These are phyloP conservation scores for Solanum acaule DNA, from an alignment of 257 asterid species.

Conservation along the genomic window DNA sequence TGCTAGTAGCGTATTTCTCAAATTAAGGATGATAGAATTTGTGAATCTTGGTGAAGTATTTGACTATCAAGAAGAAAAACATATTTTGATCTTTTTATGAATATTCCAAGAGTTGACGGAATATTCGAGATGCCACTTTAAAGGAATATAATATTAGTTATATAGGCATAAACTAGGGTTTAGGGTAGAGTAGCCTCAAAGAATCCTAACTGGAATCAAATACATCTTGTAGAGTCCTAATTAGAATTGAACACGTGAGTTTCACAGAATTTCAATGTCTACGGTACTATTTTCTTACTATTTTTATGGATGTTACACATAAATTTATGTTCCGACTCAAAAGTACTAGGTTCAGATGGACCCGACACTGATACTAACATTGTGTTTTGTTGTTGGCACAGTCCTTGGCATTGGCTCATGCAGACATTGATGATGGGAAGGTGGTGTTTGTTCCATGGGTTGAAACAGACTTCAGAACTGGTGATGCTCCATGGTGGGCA, in stretches of 20 bases:
- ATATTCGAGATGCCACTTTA: background rate
- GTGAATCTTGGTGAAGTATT: too few species aligned
- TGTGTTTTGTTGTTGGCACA: constrained; percentile 11
- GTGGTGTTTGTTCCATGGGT: constrained; percentile 84
- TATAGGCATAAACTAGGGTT: too few species aligned
- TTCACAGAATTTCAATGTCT: background rate
- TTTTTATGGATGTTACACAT: background rate
- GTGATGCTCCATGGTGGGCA: constrained; percentile 91
- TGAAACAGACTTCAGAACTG: constrained; percentile 92
- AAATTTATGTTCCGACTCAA: accelerated
- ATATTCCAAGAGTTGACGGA: background rate
- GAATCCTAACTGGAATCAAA: too few species aligned
- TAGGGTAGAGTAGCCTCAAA: background rate
- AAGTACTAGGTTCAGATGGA: background rate
- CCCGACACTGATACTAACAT: background rate
- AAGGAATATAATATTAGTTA: too few species aligned
- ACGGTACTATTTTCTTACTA: accelerated
- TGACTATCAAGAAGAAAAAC: too few species aligned
- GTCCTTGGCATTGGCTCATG: constrained; percentile 94
- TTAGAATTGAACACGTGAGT: background rate
- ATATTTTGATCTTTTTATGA: background rate
- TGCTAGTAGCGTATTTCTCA: too few species aligned
- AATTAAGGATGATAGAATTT: too few species aligned
- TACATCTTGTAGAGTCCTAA: background rate
- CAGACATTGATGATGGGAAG: constrained; percentile 65